Conservation (phyloP, 2,329 filamentous ascomycete species). For the Talaromyces verruculosus region DNA sequence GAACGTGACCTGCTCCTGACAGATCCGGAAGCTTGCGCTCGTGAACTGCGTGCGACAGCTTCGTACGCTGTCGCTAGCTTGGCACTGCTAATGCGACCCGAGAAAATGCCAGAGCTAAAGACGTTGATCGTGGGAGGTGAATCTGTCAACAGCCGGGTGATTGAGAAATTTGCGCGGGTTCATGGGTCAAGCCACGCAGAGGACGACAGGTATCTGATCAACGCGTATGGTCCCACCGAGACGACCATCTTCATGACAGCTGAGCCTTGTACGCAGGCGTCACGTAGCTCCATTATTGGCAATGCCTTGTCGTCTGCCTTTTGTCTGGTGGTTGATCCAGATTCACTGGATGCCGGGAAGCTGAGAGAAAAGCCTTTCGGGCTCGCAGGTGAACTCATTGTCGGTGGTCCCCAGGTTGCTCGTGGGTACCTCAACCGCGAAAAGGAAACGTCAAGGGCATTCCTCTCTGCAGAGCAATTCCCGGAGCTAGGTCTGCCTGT, state of each 20-base stretch:
- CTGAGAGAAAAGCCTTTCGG: slow-evolving; percentile 42
- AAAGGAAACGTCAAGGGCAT: slow-evolving; percentile 15
- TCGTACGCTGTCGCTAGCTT: slow-evolving; percentile 44
- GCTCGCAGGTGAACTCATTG: slow-evolving; percentile 25
- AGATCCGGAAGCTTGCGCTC: slow-evolving; percentile 30
- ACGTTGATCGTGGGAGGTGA: slow-evolving; percentile 40
- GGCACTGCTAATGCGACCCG: slow-evolving; percentile 35
- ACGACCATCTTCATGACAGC: slow-evolving; percentile 33
- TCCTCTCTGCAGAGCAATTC: background rate
- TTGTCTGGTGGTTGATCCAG: slow-evolving; percentile 8
- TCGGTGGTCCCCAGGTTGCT: slow-evolving; percentile 18
- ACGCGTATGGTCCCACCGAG: slow-evolving; percentile 39
- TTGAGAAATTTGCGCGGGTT: slow-evolving; percentile 34
- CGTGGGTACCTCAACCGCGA: slow-evolving; percentile 18
- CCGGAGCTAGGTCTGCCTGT: slow-evolving; percentile 22
- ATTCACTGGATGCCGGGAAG: slow-evolving; percentile 33
- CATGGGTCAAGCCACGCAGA: slow-evolving; percentile 1
- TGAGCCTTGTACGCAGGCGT: slow-evolving; percentile 25
- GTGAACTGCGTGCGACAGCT: slow-evolving; percentile 35
- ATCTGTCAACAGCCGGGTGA: slow-evolving; percentile 34
- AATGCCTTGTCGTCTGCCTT: slow-evolving; percentile 33
- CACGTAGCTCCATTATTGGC: slow-evolving; percentile 40
- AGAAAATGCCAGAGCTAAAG: slow-evolving; percentile 28
- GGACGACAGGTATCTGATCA: slow-evolving; percentile 28
- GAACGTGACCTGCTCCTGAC: slow-evolving; percentile 32